Percentiles rank a stretch among this genome's conserved stretches.
Evolutionary conservation across 2,329 filamentous ascomycete genomes (phyloP).

Genomic region (Talaromyces sp.): DNA sequence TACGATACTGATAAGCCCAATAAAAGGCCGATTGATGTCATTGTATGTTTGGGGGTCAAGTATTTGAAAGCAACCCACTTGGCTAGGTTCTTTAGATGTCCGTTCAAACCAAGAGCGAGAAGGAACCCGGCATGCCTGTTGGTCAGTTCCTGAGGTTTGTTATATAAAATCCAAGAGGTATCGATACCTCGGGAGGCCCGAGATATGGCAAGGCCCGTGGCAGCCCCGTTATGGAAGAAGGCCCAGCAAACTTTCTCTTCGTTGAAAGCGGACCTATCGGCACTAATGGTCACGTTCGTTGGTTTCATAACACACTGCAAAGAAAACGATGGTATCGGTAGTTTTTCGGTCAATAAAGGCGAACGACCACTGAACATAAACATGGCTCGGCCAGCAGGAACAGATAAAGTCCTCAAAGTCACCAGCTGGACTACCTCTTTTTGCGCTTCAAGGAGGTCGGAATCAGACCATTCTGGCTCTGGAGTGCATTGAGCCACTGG

Average conservation of each 20-base stretch:
- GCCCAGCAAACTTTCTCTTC: constrained; percentile 98
- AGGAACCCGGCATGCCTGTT: constrained; percentile 96
- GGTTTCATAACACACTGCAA: constrained; percentile 89
- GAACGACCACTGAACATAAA: constrained; percentile 82
- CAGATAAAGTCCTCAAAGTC: constrained; percentile 80
- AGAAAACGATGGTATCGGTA: constrained; percentile 85
- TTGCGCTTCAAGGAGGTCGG: constrained; percentile 84
- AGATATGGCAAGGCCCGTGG: constrained; percentile 88
- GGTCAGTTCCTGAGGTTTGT: constrained; percentile 87
- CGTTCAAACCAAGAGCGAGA: constrained; percentile 84
- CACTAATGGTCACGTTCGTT: constrained; percentile 85
- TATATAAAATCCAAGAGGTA: constrained; percentile 98
- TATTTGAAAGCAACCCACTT: constrained; percentile 99
- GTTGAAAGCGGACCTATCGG: constrained; percentile 79
- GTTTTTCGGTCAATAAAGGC: constrained; percentile 87
- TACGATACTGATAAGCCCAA: constrained; percentile 90
- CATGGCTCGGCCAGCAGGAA: constrained; percentile 81
- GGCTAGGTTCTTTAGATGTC: constrained; percentile 86
- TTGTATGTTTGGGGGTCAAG: constrained; percentile 96
- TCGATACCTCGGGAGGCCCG: constrained; percentile 88
- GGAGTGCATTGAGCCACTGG: constrained; percentile 73
- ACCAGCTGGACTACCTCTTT: constrained; percentile 84
- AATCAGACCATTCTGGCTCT: constrained; percentile 74
- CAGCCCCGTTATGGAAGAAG: constrained; percentile 94
- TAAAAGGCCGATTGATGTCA: constrained; percentile 96